Percentiles rank a stretch among this genome's conserved stretches.
phyloP scores from a whole-genome alignment of 371 early-diverging fungal species.

The Rhizopus microsporus region DNA sequence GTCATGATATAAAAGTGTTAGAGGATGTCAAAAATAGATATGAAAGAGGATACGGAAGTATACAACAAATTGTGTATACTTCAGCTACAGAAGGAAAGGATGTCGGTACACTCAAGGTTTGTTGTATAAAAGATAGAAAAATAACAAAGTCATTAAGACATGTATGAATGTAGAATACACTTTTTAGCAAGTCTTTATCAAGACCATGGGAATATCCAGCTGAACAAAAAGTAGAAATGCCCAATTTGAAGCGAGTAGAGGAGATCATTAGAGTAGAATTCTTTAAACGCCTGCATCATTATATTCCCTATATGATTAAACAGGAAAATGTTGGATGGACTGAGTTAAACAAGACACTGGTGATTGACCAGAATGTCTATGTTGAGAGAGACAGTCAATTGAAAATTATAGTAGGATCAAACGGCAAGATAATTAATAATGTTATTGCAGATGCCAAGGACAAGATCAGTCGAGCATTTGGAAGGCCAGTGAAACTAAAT shows the following conservation, averaged over 20 bases:
- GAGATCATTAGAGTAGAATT: conserved; percentile 75
- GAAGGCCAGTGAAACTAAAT: conserved; percentile 49
- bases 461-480: conserved; percentile 45
- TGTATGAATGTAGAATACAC: conserved; percentile 9
- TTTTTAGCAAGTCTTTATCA: conserved; percentile 50
- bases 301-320: conserved; percentile 69
- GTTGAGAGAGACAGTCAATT: conserved; percentile 52
- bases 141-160: neutral
- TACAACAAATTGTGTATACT: conserved; percentile 41
- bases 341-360: conserved; percentile 44
- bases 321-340: conserved; percentile 75
- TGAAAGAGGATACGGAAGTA: conserved; percentile 23
- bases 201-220: conserved; percentile 67
- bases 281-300: conserved; percentile 57
- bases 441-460: conserved; percentile 48
- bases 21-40: conserved; percentile 36
- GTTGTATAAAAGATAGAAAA: neutral
- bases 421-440: conserved; percentile 50
- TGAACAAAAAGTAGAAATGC: conserved; percentile 62
- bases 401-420: conserved; percentile 58
- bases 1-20: conserved; percentile 41
- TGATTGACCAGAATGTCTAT: conserved; percentile 61
- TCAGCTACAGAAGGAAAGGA: conserved; percentile 47
- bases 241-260: conserved; percentile 67
- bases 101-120: conserved; percentile 37